A percentile compares a stretch with the other conserved stretches of the same genome.
Evolutionary conservation across 2,329 filamentous ascomycete genomes (phyloP).

Genomic region (Colletotrichum salicis): DNA sequence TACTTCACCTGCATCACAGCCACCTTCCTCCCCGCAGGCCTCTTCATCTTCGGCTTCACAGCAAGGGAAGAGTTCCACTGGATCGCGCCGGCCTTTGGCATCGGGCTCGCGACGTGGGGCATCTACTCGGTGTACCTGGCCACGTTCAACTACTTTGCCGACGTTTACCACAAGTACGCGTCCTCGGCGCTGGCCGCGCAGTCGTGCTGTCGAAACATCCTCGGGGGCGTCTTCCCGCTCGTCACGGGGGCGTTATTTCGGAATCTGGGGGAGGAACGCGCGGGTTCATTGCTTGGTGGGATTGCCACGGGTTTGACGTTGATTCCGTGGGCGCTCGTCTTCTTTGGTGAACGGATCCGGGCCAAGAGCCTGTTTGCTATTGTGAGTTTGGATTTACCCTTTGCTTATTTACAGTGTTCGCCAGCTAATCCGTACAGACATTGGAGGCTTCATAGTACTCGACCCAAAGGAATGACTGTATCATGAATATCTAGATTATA

Average conservation of each 20-base stretch:
- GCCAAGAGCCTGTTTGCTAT: slow-evolving; percentile 79
- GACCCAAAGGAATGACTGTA: background rate
- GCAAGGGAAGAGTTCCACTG: slow-evolving; percentile 71
- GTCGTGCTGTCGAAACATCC: slow-evolving; percentile 84
- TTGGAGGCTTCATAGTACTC: background rate
- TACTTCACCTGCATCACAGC: slow-evolving; percentile 86
- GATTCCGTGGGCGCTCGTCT: slow-evolving; percentile 88
- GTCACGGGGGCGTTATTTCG: slow-evolving; percentile 79
- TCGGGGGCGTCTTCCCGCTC: slow-evolving; percentile 84
- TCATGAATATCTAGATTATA: background rate
- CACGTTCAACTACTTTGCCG: slow-evolving; percentile 92
- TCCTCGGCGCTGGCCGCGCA: slow-evolving; percentile 88
- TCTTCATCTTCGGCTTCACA: slow-evolving; percentile 85
- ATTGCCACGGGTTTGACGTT: slow-evolving; percentile 75
- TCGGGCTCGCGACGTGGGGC: slow-evolving; percentile 82
- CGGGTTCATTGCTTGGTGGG: slow-evolving; percentile 80
- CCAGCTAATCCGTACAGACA: background rate
- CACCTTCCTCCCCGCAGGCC: slow-evolving; percentile 78
- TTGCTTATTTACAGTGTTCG: background rate
- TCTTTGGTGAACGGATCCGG: slow-evolving; percentile 81
- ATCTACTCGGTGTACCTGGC: slow-evolving; percentile 89
- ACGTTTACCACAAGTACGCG: slow-evolving; percentile 86
- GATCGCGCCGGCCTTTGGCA: slow-evolving; percentile 76
- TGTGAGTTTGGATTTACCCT: slow-evolving; percentile 7
- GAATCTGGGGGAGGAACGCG: slow-evolving; percentile 75